A percentile compares a stretch with the other conserved stretches of the same genome.
Evolutionary conservation across 2,329 filamentous ascomycete genomes (phyloP).

Genomic region (Tolypocladium cylindrosporum): DNA sequence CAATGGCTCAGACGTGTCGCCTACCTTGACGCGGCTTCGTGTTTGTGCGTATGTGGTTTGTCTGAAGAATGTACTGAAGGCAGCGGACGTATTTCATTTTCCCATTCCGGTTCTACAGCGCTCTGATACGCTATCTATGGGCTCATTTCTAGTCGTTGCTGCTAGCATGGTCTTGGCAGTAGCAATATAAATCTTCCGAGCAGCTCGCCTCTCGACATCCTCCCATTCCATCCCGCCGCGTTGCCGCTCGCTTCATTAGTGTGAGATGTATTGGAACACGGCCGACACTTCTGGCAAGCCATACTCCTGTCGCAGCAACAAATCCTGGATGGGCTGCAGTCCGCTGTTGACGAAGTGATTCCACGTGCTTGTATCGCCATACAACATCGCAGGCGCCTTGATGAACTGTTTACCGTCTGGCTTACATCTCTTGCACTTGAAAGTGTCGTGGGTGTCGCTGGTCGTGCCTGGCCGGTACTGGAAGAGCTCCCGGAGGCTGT

Average conservation of each 20-base stretch:
- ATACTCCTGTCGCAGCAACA: conserved; percentile 79
- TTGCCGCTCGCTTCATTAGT: conserved; percentile 29
- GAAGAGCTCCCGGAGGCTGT: conserved; percentile 86
- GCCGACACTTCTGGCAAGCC: conserved; percentile 74
- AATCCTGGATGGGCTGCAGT: conserved; percentile 76
- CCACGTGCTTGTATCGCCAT: conserved; percentile 98
- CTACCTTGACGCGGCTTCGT: not conserved
- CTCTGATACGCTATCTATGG: too few species aligned
- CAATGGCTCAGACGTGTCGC: not conserved
- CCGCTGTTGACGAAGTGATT: conserved; percentile 88
- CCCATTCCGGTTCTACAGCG: too few species aligned
- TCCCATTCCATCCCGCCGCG: not conserved
- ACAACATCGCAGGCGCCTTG: conserved; percentile 90
- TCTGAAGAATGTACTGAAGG: not conserved
- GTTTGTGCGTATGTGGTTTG: not conserved
- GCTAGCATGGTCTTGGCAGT: not conserved
- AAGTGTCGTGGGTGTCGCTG: conserved; percentile 95
- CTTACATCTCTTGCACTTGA: conserved; percentile 94
- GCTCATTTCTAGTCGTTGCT: not conserved
- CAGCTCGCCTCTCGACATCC: not conserved
- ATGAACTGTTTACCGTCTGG: conserved; percentile 78
- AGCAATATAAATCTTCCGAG: not conserved
- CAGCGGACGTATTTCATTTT: not conserved
- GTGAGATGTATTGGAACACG: conserved; percentile 98
- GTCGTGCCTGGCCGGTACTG: conserved; percentile 77